phyloP scores from a whole-genome alignment of 108 stramenopile species.

The Conticribra guillardii region DNA sequence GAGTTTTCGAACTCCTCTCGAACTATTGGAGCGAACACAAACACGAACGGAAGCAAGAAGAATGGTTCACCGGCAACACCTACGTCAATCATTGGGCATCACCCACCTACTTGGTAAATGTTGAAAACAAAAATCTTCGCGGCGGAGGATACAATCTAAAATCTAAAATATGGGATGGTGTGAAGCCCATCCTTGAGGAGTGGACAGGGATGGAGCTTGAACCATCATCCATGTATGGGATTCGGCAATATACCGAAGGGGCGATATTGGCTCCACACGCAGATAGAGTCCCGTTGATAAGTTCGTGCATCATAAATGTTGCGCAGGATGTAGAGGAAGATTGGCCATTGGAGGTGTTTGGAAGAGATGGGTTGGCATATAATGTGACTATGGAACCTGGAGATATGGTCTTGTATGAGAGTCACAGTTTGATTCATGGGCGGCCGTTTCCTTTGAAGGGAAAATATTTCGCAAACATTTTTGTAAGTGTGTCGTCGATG shows the following conservation, averaged over 20 bases:
- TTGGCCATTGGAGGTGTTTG: constrained; percentile 93
- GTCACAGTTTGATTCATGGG: constrained; percentile 74
- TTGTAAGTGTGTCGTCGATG: constrained; percentile 58
- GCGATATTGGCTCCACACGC: constrained; percentile 87
- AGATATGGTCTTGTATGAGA: constrained; percentile 80
- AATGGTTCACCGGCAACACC: constrained; percentile 75
- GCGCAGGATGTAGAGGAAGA: constrained; percentile 91
- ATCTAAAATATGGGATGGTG: constrained; percentile 75
- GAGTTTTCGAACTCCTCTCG: constrained; percentile 60
- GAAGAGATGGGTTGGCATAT: constrained; percentile 78
- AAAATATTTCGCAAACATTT: constrained; percentile 82
- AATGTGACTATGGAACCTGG: constrained; percentile 82
- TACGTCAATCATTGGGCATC: constrained; percentile 80
- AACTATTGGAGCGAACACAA: constrained; percentile 71
- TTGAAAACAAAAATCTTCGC: constrained; percentile 67
- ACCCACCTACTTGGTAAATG: constrained; percentile 80
- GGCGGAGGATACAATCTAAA: constrained; percentile 77
- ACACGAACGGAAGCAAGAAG: constrained; percentile 55
- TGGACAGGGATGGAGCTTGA: constrained; percentile 90
- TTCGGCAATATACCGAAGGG: constrained; percentile 83
- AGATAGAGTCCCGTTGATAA: constrained; percentile 88
- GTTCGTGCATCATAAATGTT: constrained; percentile 90
- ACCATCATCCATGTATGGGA: constrained; percentile 87
- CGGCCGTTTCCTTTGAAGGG: constrained; percentile 89
- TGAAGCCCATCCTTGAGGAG: constrained; percentile 75